Conservation (phyloP, 176 grass and related monocot species). For the Microstegium vimineum region DNA sequence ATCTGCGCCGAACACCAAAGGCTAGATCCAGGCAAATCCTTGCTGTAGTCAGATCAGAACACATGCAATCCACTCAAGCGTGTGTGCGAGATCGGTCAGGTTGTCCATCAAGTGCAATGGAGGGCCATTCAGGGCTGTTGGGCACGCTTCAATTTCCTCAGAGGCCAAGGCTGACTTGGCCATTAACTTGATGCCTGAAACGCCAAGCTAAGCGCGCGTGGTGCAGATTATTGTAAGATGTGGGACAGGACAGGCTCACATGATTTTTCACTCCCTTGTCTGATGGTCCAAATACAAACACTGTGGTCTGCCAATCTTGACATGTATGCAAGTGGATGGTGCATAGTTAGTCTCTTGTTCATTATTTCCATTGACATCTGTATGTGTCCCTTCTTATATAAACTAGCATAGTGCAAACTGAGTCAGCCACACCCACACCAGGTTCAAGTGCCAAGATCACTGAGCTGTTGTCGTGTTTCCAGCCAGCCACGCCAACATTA, state of each 20-base stretch:
- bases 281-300: slow-evolving; percentile 30
- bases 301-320: slow-evolving; percentile 21
- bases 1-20: background rate
- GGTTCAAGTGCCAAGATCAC: slow-evolving; percentile 6
- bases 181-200: background rate
- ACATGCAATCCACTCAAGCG: slow-evolving; percentile 22
- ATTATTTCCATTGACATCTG: background rate
- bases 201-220: background rate
- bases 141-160: background rate
- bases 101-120: slow-evolving; percentile 3
- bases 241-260: slow-evolving; percentile 20
- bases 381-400: slow-evolving; percentile 28
- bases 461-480: background rate
- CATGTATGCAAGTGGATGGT: slow-evolving; percentile 10
- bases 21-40: slow-evolving; percentile 11
- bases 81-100: background rate
- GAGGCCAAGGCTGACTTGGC: background rate
- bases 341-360: background rate
- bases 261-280: slow-evolving; percentile 42
- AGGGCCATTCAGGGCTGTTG: slow-evolving; percentile 16
- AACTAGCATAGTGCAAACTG: background rate
- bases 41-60: slow-evolving; percentile 36
- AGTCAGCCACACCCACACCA: background rate
- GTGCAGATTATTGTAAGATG: background rate
- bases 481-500: background rate